These are phyloP conservation scores for Aspergillus avenaceus DNA, from an alignment of 495 filamentous ascomycete species.

Conservation along the genomic window DNA sequence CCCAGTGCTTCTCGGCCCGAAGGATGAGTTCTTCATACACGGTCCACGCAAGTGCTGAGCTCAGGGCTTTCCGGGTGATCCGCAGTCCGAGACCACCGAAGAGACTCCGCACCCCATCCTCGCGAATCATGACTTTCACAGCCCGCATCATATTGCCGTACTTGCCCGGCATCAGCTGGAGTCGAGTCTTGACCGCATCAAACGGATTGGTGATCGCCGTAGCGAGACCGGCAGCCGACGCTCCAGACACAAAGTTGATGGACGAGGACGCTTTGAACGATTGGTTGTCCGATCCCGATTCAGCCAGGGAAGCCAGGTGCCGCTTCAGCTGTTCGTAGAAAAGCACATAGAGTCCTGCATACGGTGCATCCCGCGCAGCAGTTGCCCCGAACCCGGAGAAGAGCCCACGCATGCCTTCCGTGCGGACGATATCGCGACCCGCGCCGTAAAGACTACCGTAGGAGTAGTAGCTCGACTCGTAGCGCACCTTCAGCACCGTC, in stretches of 20 bases:
- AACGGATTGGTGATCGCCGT: conserved; percentile 93
- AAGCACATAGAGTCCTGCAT: conserved; percentile 89
- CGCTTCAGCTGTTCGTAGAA: conserved; percentile 91
- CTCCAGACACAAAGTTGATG: conserved; percentile 82
- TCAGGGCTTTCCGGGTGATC: conserved; percentile 87
- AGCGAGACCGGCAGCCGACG: conserved; percentile 72
- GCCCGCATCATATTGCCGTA: conserved; percentile 87
- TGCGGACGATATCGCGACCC: conserved; percentile 64
- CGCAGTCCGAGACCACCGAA: conserved; percentile 85
- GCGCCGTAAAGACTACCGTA: conserved; percentile 78
- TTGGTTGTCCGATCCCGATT: neutral
- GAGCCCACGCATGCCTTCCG: conserved; percentile 77
- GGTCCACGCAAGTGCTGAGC: conserved; percentile 90
- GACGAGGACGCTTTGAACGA: conserved; percentile 39
- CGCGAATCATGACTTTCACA: conserved; percentile 65
- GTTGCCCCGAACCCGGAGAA: conserved; percentile 94
- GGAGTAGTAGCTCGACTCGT: conserved; percentile 77
- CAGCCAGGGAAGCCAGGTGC: conserved; percentile 43
- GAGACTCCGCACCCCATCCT: conserved; percentile 77
- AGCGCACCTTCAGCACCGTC: conserved; percentile 95
- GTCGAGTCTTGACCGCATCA: conserved; percentile 90
- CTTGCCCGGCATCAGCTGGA: conserved; percentile 80
- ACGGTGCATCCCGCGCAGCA: conserved; percentile 87
- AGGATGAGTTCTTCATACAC: conserved; percentile 92
- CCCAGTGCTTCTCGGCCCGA: conserved; percentile 63